These are phyloP conservation scores for Falciphora oryzae DNA, from an alignment of 2,329 filamentous ascomycete species.

Conservation along the genomic window DNA sequence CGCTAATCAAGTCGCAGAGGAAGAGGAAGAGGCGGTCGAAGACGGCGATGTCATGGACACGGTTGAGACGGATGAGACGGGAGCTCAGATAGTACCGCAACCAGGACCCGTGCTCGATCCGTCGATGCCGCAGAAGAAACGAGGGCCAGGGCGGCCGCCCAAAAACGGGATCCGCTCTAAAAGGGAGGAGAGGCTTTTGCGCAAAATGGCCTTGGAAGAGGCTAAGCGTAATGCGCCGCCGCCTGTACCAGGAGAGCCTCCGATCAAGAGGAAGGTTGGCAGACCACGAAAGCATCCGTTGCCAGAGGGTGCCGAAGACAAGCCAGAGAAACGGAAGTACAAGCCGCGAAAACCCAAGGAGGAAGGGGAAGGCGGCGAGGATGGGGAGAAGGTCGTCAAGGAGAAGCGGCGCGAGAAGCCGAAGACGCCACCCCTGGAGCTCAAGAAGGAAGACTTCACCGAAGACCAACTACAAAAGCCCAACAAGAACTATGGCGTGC, in stretches of 20 bases:
- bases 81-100: conserved; percentile 20
- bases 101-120: conserved; percentile 26
- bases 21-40: conserved; percentile 18
- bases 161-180: conserved; percentile 84
- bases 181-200: conserved; percentile 59
- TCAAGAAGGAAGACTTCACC: conserved; percentile 50
- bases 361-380: conserved; percentile 43
- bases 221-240: conserved; percentile 46
- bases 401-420: conserved; percentile 59
- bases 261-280: conserved; percentile 59
- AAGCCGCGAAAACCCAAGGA: conserved; percentile 47
- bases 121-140: conserved; percentile 52
- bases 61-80: conserved; percentile 24
- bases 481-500: conserved; percentile 55
- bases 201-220: conserved; percentile 50
- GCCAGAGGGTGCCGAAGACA: conserved; percentile 48
- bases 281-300: conserved; percentile 58
- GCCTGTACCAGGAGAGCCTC: conserved; percentile 40
- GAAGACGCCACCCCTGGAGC: conserved; percentile 54
- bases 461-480: conserved; percentile 55
- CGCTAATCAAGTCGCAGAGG: conserved; percentile 15
- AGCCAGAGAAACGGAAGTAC: conserved; percentile 60
- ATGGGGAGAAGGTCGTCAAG: conserved; percentile 46
- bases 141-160: conserved; percentile 73
- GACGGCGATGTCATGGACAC: conserved; percentile 25